Evolutionary conservation across 1,284 basidiomycete genomes (phyloP).

Genomic region (Ganoderma leucocontextum): DNA sequence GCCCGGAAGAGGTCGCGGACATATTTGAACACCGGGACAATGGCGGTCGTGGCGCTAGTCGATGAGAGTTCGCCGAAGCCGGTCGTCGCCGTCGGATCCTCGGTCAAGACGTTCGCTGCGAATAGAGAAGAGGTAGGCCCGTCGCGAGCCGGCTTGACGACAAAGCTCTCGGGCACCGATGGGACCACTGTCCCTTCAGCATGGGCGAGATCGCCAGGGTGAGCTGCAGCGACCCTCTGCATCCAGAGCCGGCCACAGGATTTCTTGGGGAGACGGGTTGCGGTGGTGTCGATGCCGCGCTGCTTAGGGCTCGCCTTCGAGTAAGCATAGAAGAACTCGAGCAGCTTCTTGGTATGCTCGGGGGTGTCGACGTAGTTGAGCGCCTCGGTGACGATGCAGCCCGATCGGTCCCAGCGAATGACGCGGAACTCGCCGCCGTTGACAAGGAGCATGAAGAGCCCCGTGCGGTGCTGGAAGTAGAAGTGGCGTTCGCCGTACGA

Average conservation of each 20-base stretch:
- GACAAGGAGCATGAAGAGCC: constrained; percentile 4
- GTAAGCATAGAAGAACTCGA: constrained; percentile 11
- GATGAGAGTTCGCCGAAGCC: not conserved
- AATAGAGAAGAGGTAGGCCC: not conserved
- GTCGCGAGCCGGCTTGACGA: not conserved
- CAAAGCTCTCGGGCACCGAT: not conserved
- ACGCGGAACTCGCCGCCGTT: constrained; percentile 1
- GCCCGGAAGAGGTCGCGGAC: constrained; percentile 19
- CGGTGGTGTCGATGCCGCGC: constrained; percentile 19
- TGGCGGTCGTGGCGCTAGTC: not conserved
- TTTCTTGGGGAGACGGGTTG: not conserved
- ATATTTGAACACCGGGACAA: constrained; percentile 14
- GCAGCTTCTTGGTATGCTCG: constrained; percentile 3
- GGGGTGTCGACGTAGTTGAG: constrained; percentile 5
- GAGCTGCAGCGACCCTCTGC: not conserved
- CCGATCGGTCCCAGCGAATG: constrained; percentile 14
- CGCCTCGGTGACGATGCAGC: constrained; percentile 7
- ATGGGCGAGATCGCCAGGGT: constrained; percentile 8
- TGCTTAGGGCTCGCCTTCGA: not conserved
- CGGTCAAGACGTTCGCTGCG: not conserved
- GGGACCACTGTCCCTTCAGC: not conserved
- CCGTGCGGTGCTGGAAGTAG: constrained; percentile 6
- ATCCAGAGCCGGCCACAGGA: constrained; percentile 19
- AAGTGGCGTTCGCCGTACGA: constrained; percentile 8
- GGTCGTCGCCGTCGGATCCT: not conserved